These are phyloP conservation scores for Sclerotinia minor DNA, from an alignment of 2,329 filamentous ascomycete genomes.

Conservation along the genomic window DNA sequence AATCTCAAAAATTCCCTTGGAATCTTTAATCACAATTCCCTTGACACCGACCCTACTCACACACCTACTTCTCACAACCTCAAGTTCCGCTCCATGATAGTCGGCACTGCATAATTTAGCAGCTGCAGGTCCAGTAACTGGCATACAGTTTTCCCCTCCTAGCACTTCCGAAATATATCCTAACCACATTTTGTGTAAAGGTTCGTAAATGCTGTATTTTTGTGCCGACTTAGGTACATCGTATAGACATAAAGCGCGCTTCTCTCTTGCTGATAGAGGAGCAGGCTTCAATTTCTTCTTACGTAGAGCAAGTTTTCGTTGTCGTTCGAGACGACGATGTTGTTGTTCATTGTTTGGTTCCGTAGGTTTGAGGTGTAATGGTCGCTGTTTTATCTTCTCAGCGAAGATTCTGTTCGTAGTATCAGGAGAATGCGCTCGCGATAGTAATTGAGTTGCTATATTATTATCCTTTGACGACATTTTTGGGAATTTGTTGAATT, in stretches of 20 bases:
- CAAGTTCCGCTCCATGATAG: slow-evolving; percentile 81
- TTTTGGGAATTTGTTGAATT: background rate
- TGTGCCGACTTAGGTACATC: slow-evolving; percentile 68
- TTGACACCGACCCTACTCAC: slow-evolving; percentile 76
- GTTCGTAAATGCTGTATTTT: slow-evolving; percentile 74
- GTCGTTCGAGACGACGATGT: slow-evolving; percentile 43
- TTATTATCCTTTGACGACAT: slow-evolving; percentile 31
- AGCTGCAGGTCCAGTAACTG: slow-evolving; percentile 49
- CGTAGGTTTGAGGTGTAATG: slow-evolving; percentile 74
- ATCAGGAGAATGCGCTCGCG: slow-evolving; percentile 75
- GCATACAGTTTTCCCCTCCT: slow-evolving; percentile 29
- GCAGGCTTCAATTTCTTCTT: slow-evolving; percentile 54
- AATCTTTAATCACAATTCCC: slow-evolving; percentile 88
- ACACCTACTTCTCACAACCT: slow-evolving; percentile 81
- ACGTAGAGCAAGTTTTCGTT: slow-evolving; percentile 43
- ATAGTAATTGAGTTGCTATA: slow-evolving; percentile 56
- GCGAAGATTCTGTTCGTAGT: slow-evolving; percentile 70
- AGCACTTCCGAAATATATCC: slow-evolving; percentile 83
- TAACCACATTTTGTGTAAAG: slow-evolving; percentile 76
- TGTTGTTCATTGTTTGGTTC: slow-evolving; percentile 53
- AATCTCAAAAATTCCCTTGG: slow-evolving; percentile 81
- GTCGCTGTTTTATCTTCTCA: slow-evolving; percentile 80
- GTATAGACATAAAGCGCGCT: slow-evolving; percentile 71
- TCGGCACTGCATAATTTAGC: slow-evolving; percentile 83
- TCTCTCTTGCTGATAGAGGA: slow-evolving; percentile 78